Evolutionary conservation across 805 yeast species (phyloP), one percentile per base, ranked within the genome.

Genomic region (Yarrowia deformans): DNA sequence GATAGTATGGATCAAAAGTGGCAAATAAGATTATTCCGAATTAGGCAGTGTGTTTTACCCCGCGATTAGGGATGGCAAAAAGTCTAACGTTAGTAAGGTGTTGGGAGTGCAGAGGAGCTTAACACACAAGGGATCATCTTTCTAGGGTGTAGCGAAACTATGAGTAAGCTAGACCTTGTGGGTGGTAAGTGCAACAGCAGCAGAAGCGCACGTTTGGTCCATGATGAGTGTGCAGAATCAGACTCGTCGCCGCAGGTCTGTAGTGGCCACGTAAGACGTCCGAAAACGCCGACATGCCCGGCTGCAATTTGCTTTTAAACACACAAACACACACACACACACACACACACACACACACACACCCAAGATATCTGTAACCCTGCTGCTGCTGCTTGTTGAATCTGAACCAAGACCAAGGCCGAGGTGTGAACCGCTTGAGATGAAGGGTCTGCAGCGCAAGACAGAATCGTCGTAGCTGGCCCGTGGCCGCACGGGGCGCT

Each of bases 41-140:
- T 43, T 60, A 60, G 66, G 66, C 66, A 60, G 34, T 60, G 32
- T 60, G 66, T 60, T 60, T 60, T 60, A 60, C 66, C 66, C 66
- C 66, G 52, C 66, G 66, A 60, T 60, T 60, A 60, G 66, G 66
- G 66, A 60, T 60, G 66, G 66, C 66, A 60, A 45, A 60, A 60
- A 60, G 66, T 60, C 66, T 60, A 60, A 32, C 23, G 66, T 60
- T 60, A 60, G 66, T 45, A 60, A 35, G 52, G 66, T 60, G 37
- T 60, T 60, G 66, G 66, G 66, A 60, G 66, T 34, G 45, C 48
- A 42, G 39, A n/a, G 37, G 52, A 35, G 42, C 34, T 45, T 60
- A 43, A n/a, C 39, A 14, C 52, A 42, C 46, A 42, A 43, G 50
- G 49, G 32, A 40, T 37, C 60, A 43, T 42, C 46, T 39, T 39